These are phyloP conservation scores for Taphrina sp. DNA, from an alignment of 1,139 yeast genomes.

Conservation along the genomic window DNA sequence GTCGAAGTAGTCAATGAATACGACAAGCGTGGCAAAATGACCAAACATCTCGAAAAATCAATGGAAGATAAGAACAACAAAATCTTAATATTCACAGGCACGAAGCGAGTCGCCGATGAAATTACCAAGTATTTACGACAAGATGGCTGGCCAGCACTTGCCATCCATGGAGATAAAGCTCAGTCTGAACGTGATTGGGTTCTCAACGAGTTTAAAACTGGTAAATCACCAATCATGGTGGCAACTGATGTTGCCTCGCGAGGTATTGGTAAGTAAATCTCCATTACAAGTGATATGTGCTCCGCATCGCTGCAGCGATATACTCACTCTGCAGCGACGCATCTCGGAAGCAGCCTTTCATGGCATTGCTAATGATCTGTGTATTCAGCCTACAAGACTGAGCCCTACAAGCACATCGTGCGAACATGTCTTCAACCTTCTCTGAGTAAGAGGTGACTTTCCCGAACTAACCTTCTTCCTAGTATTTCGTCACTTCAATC, in stretches of 20 bases:
- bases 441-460: background rate
- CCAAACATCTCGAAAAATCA: conserved; percentile 79
- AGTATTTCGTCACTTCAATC: background rate
- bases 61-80: conserved; percentile 76
- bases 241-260: conserved; percentile 99
- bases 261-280: conserved; percentile 89
- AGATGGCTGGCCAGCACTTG: conserved; percentile 99
- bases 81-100: conserved; percentile 83
- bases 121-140: conserved; percentile 86
- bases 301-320: conserved; percentile 20
- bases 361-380: background rate
- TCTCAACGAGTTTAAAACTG: conserved; percentile 82
- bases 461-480: background rate
- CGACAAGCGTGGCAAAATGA: conserved; percentile 89
- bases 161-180: conserved; percentile 98
- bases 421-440: conserved; percentile 12
- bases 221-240: conserved; percentile 94
- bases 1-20: conserved; percentile 88
- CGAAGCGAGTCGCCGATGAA: conserved; percentile 97
- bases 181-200: conserved; percentile 99
- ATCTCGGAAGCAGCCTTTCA: background rate
- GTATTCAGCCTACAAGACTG: conserved; percentile 10
- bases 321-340: conserved; percentile 15
- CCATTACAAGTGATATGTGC: conserved; percentile 22
- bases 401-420: conserved; percentile 7